Conservation (phyloP, 768 basidiomycete genomes). For the Cantharellus cinnabarinus region DNA sequence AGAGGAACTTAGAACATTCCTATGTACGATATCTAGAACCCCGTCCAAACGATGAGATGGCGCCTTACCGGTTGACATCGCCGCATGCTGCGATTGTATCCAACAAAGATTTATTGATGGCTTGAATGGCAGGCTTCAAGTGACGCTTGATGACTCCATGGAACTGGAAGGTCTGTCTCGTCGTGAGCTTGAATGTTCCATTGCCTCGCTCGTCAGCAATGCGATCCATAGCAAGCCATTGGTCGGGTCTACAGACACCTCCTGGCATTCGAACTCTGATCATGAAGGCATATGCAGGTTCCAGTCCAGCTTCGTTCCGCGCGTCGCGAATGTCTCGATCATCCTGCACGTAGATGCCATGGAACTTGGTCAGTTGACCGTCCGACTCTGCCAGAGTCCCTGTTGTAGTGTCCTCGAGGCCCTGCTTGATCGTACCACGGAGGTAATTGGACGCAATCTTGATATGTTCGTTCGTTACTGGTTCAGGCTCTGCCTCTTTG, state of each 20-base stretch:
- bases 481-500: slow-evolving; percentile 80
- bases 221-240: slow-evolving; percentile 91
- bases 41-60: background rate
- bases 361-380: slow-evolving; percentile 93
- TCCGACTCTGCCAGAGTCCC: slow-evolving; percentile 84
- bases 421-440: slow-evolving; percentile 87
- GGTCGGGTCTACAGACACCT: slow-evolving; percentile 76
- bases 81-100: slow-evolving; percentile 98
- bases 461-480: slow-evolving; percentile 98
- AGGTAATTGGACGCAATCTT: slow-evolving; percentile 89
- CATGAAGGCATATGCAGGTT: slow-evolving; percentile 97
- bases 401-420: slow-evolving; percentile 65
- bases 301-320: slow-evolving; percentile 74
- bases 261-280: slow-evolving; percentile 93
- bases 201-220: slow-evolving; percentile 92
- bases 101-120: slow-evolving; percentile 73
- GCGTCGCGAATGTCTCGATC: slow-evolving; percentile 98
- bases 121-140: slow-evolving; percentile 89
- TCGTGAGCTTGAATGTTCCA: slow-evolving; percentile 92
- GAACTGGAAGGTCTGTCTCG: slow-evolving; percentile 96
- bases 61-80: slow-evolving; percentile 72
- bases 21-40: slow-evolving; percentile 15
- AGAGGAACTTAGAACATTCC: slow-evolving; percentile 80
- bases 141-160: slow-evolving; percentile 97
- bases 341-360: slow-evolving; percentile 90